phyloP scores from a whole-genome alignment of 2,329 filamentous ascomycete species.

The Cordyceps javanica region DNA sequence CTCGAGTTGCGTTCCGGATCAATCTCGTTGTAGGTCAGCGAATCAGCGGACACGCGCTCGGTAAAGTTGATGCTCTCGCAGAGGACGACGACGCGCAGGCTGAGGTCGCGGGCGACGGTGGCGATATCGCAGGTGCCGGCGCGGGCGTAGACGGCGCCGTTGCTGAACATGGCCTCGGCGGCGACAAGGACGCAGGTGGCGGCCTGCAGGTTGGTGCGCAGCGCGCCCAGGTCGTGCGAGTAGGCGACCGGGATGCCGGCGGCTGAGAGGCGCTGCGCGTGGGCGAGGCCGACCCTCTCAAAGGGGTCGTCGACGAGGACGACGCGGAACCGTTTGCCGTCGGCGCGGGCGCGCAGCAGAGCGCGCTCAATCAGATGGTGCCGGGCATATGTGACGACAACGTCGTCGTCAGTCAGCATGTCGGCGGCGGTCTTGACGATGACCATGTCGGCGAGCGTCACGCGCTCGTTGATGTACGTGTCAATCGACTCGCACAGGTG shows the following conservation, averaged over 20 bases:
- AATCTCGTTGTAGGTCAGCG: constrained; percentile 90
- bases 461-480: constrained; percentile 81
- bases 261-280: constrained; percentile 63
- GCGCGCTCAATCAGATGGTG: constrained; percentile 81
- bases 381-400: constrained; percentile 80
- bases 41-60: constrained; percentile 79
- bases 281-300: constrained; percentile 44
- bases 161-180: constrained; percentile 92
- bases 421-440: constrained; percentile 71
- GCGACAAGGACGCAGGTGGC: constrained; percentile 76
- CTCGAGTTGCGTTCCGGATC: constrained; percentile 62
- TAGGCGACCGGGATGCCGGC: constrained; percentile 75
- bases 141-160: constrained; percentile 82
- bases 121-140: constrained; percentile 84
- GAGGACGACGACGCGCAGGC: constrained; percentile 78
- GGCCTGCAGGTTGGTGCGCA: constrained; percentile 64
- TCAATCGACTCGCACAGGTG: constrained; percentile 77
- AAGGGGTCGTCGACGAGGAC: constrained; percentile 71
- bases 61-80: constrained; percentile 95
- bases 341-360: constrained; percentile 63
- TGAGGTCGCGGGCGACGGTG: constrained; percentile 69
- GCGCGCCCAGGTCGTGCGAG: constrained; percentile 66
- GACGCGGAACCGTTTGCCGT: constrained; percentile 73
- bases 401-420: constrained; percentile 72
- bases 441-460: constrained; percentile 78